These are phyloP conservation scores for Diaporthe citriasiana DNA, from an alignment of 2,329 filamentous ascomycete species.

Conservation along the genomic window DNA sequence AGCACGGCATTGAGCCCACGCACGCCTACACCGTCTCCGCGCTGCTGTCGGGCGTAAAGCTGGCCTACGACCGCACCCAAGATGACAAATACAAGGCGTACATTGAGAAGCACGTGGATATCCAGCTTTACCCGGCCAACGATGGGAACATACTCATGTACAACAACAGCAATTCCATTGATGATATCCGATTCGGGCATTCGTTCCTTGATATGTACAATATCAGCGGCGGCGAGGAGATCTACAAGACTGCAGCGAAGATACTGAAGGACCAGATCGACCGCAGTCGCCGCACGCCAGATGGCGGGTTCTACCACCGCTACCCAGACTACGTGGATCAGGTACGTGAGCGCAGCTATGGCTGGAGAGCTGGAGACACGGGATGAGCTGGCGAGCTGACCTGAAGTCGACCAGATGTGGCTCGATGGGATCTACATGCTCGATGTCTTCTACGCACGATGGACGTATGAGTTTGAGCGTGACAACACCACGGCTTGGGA, in stretches of 20 bases:
- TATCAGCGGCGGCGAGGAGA: not conserved
- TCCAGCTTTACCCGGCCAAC: slow-evolving; percentile 12
- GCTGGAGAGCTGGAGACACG: slow-evolving; percentile 46
- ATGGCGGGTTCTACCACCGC: slow-evolving; percentile 16
- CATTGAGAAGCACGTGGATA: slow-evolving; percentile 1
- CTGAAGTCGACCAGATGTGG: slow-evolving; percentile 62
- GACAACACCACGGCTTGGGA: slow-evolving; percentile 46
- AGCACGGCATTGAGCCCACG: slow-evolving; percentile 17
- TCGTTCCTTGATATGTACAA: slow-evolving; percentile 17
- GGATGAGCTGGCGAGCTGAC: slow-evolving; percentile 49
- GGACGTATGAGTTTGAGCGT: slow-evolving; percentile 45
- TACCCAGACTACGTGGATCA: slow-evolving; percentile 18
- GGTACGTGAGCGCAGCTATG: not conserved
- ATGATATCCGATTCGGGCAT: slow-evolving; percentile 28
- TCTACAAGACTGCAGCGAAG: slow-evolving; percentile 18
- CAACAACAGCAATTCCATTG: slow-evolving; percentile 23
- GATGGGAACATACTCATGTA: slow-evolving; percentile 9
- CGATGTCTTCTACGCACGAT: slow-evolving; percentile 50
- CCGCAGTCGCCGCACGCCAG: slow-evolving; percentile 10
- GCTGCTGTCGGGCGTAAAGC: slow-evolving; percentile 9
- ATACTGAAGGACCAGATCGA: slow-evolving; percentile 4
- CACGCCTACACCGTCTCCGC: slow-evolving; percentile 24
- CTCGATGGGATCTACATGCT: slow-evolving; percentile 59
- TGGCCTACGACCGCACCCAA: slow-evolving; percentile 13
- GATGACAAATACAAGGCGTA: slow-evolving; percentile 6